Evolutionary conservation across 257 asterid genomes (phyloP).

Genomic region (Sherardia arvensis): DNA sequence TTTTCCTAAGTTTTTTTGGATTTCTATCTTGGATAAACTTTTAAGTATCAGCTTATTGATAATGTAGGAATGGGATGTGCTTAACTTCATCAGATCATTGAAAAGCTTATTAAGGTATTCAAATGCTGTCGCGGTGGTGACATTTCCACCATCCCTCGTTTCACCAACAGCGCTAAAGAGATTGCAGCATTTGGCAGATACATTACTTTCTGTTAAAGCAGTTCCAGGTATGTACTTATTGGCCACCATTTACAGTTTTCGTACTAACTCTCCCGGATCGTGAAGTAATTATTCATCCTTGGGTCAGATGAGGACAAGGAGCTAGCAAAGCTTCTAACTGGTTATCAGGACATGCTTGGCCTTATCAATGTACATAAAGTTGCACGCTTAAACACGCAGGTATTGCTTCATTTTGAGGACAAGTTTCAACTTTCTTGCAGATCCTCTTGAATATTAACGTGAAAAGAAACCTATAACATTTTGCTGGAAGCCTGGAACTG

Average conservation of each 20-base stretch:
- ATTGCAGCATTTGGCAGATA: slow-evolving; percentile 95
- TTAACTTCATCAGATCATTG: slow-evolving; percentile 68
- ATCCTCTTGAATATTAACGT: not conserved
- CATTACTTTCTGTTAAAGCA: slow-evolving; percentile 76
- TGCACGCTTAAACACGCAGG: slow-evolving; percentile 90
- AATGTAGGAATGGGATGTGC: slow-evolving; percentile 77
- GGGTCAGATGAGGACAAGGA: slow-evolving; percentile 88
- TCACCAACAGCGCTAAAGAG: slow-evolving; percentile 62
- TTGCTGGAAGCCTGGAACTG: no score
- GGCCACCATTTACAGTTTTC: not conserved
- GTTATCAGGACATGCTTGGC: slow-evolving; percentile 95
- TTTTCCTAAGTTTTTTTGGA: not conserved
- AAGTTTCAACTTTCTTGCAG: not conserved
- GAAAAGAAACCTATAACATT: not conserved
- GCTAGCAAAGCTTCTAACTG: slow-evolving; percentile 87
- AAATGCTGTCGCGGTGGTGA: slow-evolving; percentile 77
- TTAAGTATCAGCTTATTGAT: not conserved
- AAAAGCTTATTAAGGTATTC: slow-evolving; percentile 59
- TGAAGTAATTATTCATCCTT: slow-evolving; percentile 14
- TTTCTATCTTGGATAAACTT: not conserved
- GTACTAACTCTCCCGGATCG: not conserved
- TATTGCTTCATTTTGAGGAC: slow-evolving; percentile 10
- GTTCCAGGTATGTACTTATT: slow-evolving; percentile 52
- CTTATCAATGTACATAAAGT: slow-evolving; percentile 88
- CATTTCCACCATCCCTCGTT: slow-evolving; percentile 78